A percentile compares a stretch with the other conserved stretches of the same genome.
Conservation (phyloP, 2,329 filamentous ascomycete genomes). For the Tolypocladium tundrense region DNA sequence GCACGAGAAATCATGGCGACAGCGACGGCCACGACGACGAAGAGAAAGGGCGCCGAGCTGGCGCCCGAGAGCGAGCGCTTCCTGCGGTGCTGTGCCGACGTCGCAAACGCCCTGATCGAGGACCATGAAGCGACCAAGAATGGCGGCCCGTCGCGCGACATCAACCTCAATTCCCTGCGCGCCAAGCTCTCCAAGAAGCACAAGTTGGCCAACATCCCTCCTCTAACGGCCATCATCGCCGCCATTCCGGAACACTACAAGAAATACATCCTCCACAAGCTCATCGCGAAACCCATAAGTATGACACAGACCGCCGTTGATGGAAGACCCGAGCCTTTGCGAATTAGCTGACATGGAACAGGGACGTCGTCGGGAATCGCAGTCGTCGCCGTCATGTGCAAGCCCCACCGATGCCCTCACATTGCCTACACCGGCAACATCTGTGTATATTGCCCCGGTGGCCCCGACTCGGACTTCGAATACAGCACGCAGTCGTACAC, state of each 20-base stretch:
- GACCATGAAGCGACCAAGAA: conserved; percentile 80
- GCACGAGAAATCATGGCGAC: conserved; percentile 23
- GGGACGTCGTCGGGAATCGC: conserved; percentile 93
- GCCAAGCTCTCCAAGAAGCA: conserved; percentile 90
- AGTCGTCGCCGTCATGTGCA: conserved; percentile 99
- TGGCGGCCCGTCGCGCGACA: conserved; percentile 65
- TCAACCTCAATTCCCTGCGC: conserved; percentile 85
- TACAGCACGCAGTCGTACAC: conserved; percentile 99
- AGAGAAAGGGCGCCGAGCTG: conserved; percentile 63
- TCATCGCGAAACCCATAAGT: conserved; percentile 95
- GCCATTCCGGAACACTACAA: conserved; percentile 99
- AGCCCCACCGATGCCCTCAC: conserved; percentile 93
- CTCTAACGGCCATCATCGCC: conserved; percentile 92
- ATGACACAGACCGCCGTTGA: conserved; percentile 10
- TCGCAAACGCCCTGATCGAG: conserved; percentile 86
- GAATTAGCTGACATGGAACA: conserved; percentile 20
- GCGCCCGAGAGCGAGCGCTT: conserved; percentile 91
- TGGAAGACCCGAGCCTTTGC: background rate
- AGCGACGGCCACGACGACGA: conserved; percentile 55
- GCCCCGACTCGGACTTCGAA: conserved; percentile 96
- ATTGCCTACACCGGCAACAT: conserved; percentile 99
- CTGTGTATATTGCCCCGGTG: conserved; percentile 96
- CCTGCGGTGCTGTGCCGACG: conserved; percentile 88
- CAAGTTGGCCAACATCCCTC: conserved; percentile 75
- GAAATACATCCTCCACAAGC: conserved; percentile 93